These are phyloP conservation scores for Phaffomyces antillensis DNA, from an alignment of 805 yeast genomes.

Conservation along the genomic window DNA sequence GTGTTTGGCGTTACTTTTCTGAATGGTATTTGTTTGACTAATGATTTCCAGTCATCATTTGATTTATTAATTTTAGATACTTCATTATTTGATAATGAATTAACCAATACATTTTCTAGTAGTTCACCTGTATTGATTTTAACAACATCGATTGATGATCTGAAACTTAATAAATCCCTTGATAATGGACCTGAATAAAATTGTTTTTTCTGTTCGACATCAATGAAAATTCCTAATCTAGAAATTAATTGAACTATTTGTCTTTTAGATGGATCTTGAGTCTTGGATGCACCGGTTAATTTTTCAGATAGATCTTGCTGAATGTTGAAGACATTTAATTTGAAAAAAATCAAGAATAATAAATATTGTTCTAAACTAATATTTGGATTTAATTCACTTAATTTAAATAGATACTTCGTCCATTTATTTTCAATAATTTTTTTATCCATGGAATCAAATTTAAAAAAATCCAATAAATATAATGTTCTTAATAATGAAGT, in stretches of 20 bases:
- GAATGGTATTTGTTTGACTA: slow-evolving; percentile 58
- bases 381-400: slow-evolving; percentile 25
- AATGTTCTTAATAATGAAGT: slow-evolving; percentile 51
- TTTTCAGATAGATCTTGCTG: slow-evolving; percentile 29
- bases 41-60: slow-evolving; percentile 49
- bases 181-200: slow-evolving; percentile 68
- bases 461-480: slow-evolving; percentile 42
- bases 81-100: slow-evolving; percentile 48
- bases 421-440: slow-evolving; percentile 37
- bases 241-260: slow-evolving; percentile 35
- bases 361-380: slow-evolving; percentile 34
- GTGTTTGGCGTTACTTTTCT: slow-evolving; percentile 49
- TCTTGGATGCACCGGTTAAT: slow-evolving; percentile 33
- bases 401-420: slow-evolving; percentile 40
- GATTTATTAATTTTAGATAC: slow-evolving; percentile 43
- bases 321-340: slow-evolving; percentile 34
- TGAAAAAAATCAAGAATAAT: slow-evolving; percentile 40
- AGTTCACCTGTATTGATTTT: slow-evolving; percentile 44
- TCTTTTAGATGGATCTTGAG: slow-evolving; percentile 23
- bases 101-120: slow-evolving; percentile 44
- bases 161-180: slow-evolving; percentile 54
- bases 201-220: slow-evolving; percentile 42
- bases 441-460: neutral
- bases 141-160: slow-evolving; percentile 54
- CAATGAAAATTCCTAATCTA: slow-evolving; percentile 41